Base-by-base conservation (phyloP, 495 filamentous ascomycete genomes). In the Cetradonia linearis region DNA sequence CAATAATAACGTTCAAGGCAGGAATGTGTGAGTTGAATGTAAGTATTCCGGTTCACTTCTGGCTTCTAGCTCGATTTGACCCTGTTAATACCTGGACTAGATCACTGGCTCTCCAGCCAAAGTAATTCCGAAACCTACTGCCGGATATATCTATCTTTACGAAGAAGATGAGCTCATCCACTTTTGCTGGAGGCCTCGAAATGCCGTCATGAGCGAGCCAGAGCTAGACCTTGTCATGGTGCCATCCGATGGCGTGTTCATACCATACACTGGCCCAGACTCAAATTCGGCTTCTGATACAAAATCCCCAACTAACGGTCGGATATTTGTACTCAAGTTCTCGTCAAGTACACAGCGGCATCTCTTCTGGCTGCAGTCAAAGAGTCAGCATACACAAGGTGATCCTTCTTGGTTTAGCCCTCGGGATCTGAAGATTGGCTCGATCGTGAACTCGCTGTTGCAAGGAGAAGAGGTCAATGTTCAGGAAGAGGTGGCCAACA, bases 1-100 rank as follows among this genome's bases (percentile, higher is more conserved):
- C 91, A 33, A 80, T 96, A 67, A 91, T 99, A 69, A 94, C 91
- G 5, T 96, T 99, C 79, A 97, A 95, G 80, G 94, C 91, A 64
- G 94, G 94, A 70, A 83, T 81, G 72, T 99, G 94, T 74, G 83
- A 91, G 25, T 70, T 94, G 54, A 81, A 89, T 74, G 91, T 97
- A 74, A 66, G 86, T 79, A 36, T 37, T 59, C 1, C 20, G 14
- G 18, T 13, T 27, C 7, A 10, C 14, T 25, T 38, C 33, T 14
- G 34, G 33, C 14, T 50, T 38, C 11, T 36, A 40, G 25, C 18
- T 5, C n/a, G 13, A 36, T 42, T 5, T 5, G 14, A 8, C 2
- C 20, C 42, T 18, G 42, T 55, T 67, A 34, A 67, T 20, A 49
- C 7, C n/a, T 18, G 2, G 18, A 33, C 23, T 60, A 87, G 86